These are phyloP conservation scores for Aspergillus chevalieri DNA, from an alignment of 2,329 filamentous ascomycete species.

Conservation along the genomic window DNA sequence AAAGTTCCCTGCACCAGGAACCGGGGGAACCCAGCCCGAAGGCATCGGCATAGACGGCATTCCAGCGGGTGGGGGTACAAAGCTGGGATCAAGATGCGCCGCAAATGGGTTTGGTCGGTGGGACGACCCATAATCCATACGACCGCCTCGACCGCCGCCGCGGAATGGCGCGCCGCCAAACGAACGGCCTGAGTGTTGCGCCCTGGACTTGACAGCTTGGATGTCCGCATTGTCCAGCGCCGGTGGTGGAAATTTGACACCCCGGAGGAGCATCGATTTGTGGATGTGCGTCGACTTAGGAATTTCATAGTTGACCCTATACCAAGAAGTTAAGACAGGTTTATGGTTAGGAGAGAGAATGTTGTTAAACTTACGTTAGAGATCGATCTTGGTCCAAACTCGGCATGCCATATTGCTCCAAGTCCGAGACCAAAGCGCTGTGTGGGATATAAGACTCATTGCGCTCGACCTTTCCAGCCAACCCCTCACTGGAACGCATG, in stretches of 20 bases:
- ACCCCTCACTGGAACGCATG: constrained; percentile 65
- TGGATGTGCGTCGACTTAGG: constrained; percentile 66
- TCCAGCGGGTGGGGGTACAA: constrained; percentile 25
- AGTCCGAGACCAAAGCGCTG: constrained; percentile 69
- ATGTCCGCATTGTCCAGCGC: constrained; percentile 71
- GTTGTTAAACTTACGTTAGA: constrained; percentile 58
- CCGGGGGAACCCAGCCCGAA: constrained; percentile 30
- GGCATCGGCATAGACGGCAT: constrained; percentile 26
- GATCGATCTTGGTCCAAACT: constrained; percentile 79
- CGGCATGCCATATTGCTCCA: constrained; percentile 65
- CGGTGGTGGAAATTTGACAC: constrained; percentile 65
- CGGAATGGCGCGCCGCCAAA: constrained; percentile 62
- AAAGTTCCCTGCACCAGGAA: constrained; percentile 23
- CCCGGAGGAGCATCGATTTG: constrained; percentile 90
- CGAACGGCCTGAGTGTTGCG: constrained; percentile 60
- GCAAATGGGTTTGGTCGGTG: constrained; percentile 42
- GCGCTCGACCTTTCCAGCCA: constrained; percentile 75
- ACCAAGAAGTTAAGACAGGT: constrained; percentile 22
- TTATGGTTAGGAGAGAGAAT: neutral
- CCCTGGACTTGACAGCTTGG: constrained; percentile 62
- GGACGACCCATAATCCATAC: constrained; percentile 48
- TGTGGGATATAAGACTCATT: constrained; percentile 80
- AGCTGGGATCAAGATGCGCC: constrained; percentile 42
- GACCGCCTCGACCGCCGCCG: constrained; percentile 43
- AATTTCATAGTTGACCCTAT: constrained; percentile 78